Percentiles rank a stretch among this genome's conserved stretches.
phyloP scores from a whole-genome alignment of 805 yeast genomes.

The Trichomonascus vanleenenianus region DNA sequence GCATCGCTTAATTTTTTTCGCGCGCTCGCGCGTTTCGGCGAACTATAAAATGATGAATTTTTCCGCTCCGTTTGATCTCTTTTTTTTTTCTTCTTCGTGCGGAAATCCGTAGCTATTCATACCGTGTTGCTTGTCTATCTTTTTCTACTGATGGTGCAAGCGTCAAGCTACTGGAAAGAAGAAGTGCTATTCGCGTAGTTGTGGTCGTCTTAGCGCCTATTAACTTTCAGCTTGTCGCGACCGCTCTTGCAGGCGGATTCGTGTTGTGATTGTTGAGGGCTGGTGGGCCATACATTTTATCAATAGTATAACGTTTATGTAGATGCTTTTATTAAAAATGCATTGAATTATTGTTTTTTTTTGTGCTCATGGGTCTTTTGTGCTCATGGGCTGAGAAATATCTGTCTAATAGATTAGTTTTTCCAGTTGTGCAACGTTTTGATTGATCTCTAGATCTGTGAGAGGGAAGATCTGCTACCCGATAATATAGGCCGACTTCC shows the following conservation, averaged over 20 bases:
- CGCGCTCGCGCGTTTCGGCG: no score
- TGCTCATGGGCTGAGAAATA: no score
- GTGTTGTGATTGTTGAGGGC: slow-evolving; percentile 42
- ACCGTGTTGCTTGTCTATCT: slow-evolving; percentile 59
- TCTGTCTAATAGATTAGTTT: no score
- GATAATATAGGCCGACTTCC: no score
- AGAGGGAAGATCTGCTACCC: no score
- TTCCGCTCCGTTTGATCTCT: not conserved
- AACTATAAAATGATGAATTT: not conserved
- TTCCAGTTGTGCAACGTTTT: no score
- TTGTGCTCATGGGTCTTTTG: no score
- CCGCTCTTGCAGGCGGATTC: slow-evolving; percentile 19
- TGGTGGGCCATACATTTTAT: slow-evolving; percentile 39
- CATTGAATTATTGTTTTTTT: not conserved
- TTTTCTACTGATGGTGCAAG: slow-evolving; percentile 37
- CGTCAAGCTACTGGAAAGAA: slow-evolving; percentile 72
- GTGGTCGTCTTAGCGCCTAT: slow-evolving; percentile 60
- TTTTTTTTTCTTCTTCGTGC: slow-evolving; percentile 36
- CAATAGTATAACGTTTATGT: not conserved
- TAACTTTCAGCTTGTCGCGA: slow-evolving; percentile 26
- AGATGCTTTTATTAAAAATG: not conserved
- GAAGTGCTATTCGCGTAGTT: slow-evolving; percentile 24
- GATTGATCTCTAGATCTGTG: no score
- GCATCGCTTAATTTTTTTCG: no score
- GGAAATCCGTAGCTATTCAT: slow-evolving; percentile 65